Evolutionary conservation across 2,329 filamentous ascomycete species (phyloP), one percentile per base, ranked within the genome.

Genomic region (Colletotrichum sublineola): DNA sequence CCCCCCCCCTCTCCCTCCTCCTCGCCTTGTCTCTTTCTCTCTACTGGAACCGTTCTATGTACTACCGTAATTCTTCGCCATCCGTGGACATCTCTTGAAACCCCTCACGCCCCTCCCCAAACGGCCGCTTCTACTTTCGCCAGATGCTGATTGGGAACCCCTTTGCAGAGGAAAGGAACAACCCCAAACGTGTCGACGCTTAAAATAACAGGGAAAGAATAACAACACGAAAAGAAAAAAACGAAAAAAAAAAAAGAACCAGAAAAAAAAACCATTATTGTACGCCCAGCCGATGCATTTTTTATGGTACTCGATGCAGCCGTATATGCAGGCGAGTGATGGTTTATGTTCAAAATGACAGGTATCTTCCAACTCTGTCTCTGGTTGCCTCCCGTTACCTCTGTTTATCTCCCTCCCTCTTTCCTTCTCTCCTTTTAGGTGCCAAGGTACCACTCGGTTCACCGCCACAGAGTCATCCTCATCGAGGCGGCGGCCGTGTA

Each of bases 201-300:
- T 46, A n/a, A n/a, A n/a, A 46, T 8, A 3, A 44, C 42, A 44
- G 42, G 15, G 15, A 20, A 4, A 15, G 15, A 14, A 2, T 1
- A 20, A 7, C 0, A 6, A 8, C 18, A 44, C 24, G 24, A 8
- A 44, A 9, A 4, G 11, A 9, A n/a, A 11, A 9, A 9, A 20
- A 58, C n/a, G 8, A 6, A 33, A 44, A 31, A 31, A 38, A 18
- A n/a, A 20, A 36, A 63, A 52, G 5, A 20, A 36, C 52, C 20
- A 15, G 20, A 24, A n/a, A 29, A 36, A 31, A 71, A n/a, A 40
- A 63, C 9, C n/a, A 9, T 29, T n/a, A 46, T 46, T 9, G 44
- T 70, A 31, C 68, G 57, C 44, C 68, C 58, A 18, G 29, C 52
- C 52, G 24, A 71, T 71, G 65, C 68, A 60, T 42, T 68, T 71